These are phyloP conservation scores for Nelumbo lutea DNA, from an alignment of 164 flowering plant genomes.

Conservation along the genomic window DNA sequence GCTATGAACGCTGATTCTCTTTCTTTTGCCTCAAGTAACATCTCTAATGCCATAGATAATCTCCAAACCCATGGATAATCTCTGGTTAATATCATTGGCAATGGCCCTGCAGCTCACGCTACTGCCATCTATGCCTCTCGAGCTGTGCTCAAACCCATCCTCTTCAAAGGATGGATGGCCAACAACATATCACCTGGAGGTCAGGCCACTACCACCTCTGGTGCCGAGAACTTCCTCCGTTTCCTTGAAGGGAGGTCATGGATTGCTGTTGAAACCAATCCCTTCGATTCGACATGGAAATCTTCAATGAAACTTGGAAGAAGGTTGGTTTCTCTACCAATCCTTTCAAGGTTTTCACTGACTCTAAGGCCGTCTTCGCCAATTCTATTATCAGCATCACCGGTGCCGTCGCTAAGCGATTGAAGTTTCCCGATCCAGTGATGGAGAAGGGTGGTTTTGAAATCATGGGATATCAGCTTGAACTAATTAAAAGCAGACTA, in stretches of 20 bases:
- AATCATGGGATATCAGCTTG: constrained; percentile 91
- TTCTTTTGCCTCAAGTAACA: constrained; percentile 12
- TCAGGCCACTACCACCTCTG: constrained; percentile 93
- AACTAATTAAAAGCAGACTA: too few relatives aligned
- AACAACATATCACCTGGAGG: constrained; percentile 96
- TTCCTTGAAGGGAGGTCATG: constrained; percentile 80
- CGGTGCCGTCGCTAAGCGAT: constrained; percentile 79
- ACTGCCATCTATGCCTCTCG: constrained; percentile 94
- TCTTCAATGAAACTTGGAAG: constrained; percentile 74
- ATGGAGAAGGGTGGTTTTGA: constrained; percentile 58
- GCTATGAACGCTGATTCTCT: constrained; percentile 15
- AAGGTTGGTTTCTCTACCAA: constrained; percentile 54
- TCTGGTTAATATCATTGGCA: constrained; percentile 83
- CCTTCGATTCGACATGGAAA: constrained; percentile 60
- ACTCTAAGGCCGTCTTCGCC: constrained; percentile 51
- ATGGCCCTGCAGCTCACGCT: constrained; percentile 96
- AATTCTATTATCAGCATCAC: constrained; percentile 79
- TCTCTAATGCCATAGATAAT: constrained; percentile 32
- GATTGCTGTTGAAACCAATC: constrained; percentile 68
- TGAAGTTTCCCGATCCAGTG: constrained; percentile 65
- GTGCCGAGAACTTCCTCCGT: constrained; percentile 96
- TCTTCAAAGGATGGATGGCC: constrained; percentile 98
- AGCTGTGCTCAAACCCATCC: constrained; percentile 83
- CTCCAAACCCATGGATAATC: constrained; percentile 34
- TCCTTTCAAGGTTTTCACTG: constrained; percentile 63